phyloP scores from a whole-genome alignment of 2,329 filamentous ascomycete genomes.

The Trematosphaeria pertusa region DNA sequence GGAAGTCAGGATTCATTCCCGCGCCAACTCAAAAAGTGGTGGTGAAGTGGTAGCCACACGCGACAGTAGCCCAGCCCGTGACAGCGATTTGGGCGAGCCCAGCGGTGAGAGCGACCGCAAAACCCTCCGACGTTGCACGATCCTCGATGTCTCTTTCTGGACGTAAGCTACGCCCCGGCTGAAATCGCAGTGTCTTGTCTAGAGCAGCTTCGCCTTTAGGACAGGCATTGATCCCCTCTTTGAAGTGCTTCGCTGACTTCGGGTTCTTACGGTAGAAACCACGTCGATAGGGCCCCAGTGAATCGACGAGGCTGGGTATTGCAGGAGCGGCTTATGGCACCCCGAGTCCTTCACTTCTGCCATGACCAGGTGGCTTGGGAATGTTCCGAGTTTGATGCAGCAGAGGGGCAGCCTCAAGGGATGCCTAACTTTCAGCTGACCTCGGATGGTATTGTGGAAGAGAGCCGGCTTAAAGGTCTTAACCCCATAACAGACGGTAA shows the following conservation, averaged over 20 bases:
- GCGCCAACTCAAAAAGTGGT: no score
- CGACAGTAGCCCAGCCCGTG: no score
- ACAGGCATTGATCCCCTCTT: no score
- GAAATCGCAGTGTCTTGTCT: no score
- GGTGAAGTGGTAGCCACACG: no score
- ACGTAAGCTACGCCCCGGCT: no score
- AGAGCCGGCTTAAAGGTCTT: constrained; percentile 11
- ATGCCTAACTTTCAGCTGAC: constrained; percentile 7
- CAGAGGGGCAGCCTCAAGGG: constrained; percentile 14
- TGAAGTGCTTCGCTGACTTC: no score
- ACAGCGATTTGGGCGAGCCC: constrained; percentile 3
- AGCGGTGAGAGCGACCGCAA: neutral
- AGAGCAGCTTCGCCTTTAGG: no score
- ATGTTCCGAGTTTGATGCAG: constrained; percentile 14
- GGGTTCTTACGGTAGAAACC: no score
- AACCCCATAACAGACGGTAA: constrained; percentile 1
- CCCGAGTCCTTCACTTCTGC: constrained; percentile 22
- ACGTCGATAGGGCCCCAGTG: constrained; percentile 17
- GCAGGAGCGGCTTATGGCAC: constrained; percentile 24
- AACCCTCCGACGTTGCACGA: constrained; percentile 6
- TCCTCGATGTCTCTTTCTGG: constrained; percentile 17
- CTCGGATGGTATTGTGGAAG: constrained; percentile 2
- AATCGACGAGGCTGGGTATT: constrained; percentile 25
- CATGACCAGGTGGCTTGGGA: constrained; percentile 24
- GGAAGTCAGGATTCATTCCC: no score